Base-by-base conservation (phyloP, 108 stramenopile species). In the Epipyxis sp. region DNA sequence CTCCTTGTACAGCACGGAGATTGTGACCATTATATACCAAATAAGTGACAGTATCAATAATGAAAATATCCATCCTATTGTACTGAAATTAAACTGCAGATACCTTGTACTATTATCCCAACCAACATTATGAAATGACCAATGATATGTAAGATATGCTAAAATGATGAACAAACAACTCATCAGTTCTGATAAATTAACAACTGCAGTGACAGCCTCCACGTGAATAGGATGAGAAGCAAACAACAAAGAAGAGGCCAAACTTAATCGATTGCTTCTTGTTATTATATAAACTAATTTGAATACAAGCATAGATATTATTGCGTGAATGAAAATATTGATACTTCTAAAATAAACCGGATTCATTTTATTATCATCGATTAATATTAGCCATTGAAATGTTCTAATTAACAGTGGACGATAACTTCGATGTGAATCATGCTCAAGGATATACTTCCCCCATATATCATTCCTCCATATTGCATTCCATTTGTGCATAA, bases 141-240 rank as follows among this genome's bases (percentile, higher is more conserved):
- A 57, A 57, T 13, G 50, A 42, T 43, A 54, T 37, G 41, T 27
- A 6, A 54, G 25, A 42, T 35, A 74, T 10, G 32, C 71, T 42
- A 74, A 32, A 16, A 46, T 16, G 13, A 74, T 3, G 25, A n/a
- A n/a, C n/a, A n/a, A n/a, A n/a, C n/a, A n/a, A n/a, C n/a, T n/a
- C n/a, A n/a, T n/a, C n/a, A n/a, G 34, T 42, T 74, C 71, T 54
- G 71, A 37, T 3, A 74, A 29, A 37, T 74, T 74, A 10, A 74
- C 71, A 13, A 74, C 71, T 34, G 71, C 71, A 6, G 50, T 57
- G 10, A 74, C 71, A 42, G 50, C 71, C 50, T 74, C 71, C 10
- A 74, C 71, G 25, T 74, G 71, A 54, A 74, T 25, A 27, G 71
- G 71, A 42, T 74, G 71, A 27, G 71, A 6, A 6, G 71, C 71